Base-by-base conservation (phyloP, 805 yeast species). In the Kuraishia borneana region DNA sequence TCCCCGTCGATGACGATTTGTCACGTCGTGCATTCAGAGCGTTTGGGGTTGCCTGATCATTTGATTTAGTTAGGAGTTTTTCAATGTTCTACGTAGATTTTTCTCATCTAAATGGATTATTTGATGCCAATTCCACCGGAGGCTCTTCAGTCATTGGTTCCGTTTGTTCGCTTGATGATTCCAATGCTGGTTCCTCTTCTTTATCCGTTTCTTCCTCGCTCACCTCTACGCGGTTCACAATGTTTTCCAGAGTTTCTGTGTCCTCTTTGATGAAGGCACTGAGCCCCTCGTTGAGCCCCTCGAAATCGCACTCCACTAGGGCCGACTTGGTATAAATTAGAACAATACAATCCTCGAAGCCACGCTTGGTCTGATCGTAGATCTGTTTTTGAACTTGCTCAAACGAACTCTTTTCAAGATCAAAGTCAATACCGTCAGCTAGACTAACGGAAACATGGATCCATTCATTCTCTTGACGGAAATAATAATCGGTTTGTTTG, bases 301-400 rank as follows among this genome's bases (percentile, higher is more conserved):
- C 29, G 0, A 38, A 38, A 2, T 36, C 29, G 1, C 38, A 35
- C 2, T 33, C 30, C 21, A 56, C 49, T 1, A 40, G 47, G 4
- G 56, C 42, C 21, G 53, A 38, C 30, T 39, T 54, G 3, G 52
- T 64, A 40, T 60, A 63, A 0, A 56, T 35, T 28, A 64, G 38
- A 2, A 56, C 50, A 39, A 62, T 43, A 1, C 64, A 46, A 3
- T 50, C 45, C 17, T 51, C 54, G 37, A 54, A 51, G 9, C 44
- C 44, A 6, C 34, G 29, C 1, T 39, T 38, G 1, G 63, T 47
- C 36, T 38, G 39, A 5, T 25, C 37, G 17, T 36, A 37, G 10
- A 46, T 44, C 31, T 31, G 43, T 9, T 44, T 42, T 19, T 45
- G 40, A 2, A 63, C 38, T 1, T 42, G 43, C 3, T 43, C 50